Conservation (phyloP, 75 land plant genomes). For the Pseudotsuga menziesii region DNA sequence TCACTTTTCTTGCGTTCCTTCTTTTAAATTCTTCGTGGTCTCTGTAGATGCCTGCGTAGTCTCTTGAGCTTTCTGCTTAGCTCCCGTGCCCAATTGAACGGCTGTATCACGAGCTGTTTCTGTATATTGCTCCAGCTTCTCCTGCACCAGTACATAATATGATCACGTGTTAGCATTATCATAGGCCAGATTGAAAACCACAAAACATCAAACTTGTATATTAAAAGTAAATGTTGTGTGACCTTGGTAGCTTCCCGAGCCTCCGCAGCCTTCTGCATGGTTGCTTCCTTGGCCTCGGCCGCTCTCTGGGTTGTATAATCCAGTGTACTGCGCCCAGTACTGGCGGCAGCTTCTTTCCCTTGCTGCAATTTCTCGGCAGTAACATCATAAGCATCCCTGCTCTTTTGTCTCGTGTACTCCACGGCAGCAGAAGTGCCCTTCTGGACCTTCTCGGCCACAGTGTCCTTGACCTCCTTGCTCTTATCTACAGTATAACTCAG, state of each 20-base stretch:
- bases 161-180: too few species aligned
- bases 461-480: background rate
- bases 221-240: too few species aligned
- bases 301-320: background rate
- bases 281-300: background rate
- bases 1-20: constrained; percentile 1
- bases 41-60: background rate
- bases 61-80: background rate
- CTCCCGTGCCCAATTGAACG: background rate
- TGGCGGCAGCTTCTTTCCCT: background rate
- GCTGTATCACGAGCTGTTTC: background rate
- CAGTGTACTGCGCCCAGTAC: background rate
- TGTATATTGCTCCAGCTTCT: background rate
- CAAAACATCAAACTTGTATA: too few species aligned
- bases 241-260: background rate
- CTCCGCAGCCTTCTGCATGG: background rate
- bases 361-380: constrained; percentile 1
- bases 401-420: background rate
- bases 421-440: background rate
- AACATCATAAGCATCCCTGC: background rate
- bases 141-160: background rate
- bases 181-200: too few species aligned
- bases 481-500: background rate
- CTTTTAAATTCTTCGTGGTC: background rate
- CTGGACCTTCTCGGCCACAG: background rate